Evolutionary conservation across 1,284 basidiomycete species (phyloP), one percentile per base, ranked within the genome.

Genomic region (Pseudozyma sp.): DNA sequence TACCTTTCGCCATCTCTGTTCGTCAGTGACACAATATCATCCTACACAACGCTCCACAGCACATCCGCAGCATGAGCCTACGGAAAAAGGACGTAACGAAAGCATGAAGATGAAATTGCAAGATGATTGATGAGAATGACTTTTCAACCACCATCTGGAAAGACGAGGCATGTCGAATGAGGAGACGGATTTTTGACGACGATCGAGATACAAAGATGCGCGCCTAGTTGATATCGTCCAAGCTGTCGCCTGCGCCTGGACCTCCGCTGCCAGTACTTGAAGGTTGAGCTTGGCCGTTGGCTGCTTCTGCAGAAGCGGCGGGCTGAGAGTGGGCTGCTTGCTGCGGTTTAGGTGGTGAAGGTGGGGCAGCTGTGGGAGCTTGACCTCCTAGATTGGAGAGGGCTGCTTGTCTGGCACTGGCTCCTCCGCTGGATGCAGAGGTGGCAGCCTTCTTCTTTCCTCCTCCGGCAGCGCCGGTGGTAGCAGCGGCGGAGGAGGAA

Each of bases 171-270:
- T 18, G 48, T 11, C 14, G 25, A 13, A 49, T 16, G 25, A 34
- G 52, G 16, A 3, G 35, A 25, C 19, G 21, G 35, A 25, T 25
- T 4, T 45, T 16, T 12, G 44, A 45, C 25, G 6, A 31, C 6
- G 25, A 31, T 31, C 25, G 25, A 31, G 6, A 31, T 3, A 31
- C 3, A 31, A 6, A 31, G 25, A 6, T 6, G 25, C n/a, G 44
- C 18, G 11, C 19, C 52, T 44, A 76, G 56, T 76, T 76, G 62
- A 76, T 68, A 19, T 76, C 73, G 19, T 76, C 69, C 48, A 76
- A 53, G 44, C 65, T 71, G 40, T 76, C 69, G 3, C 48, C 51
- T 8, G 69, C 73, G n/a, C 73, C 73, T 0, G 73, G 69, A 12
- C 73, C 69, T 12, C 69, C 69, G 47, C 60, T 61, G 25, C 64